A percentile compares a stretch with the other conserved stretches of the same genome.
These are phyloP conservation scores for Chloris gayana DNA, from an alignment of 176 grass and related monocot species.

Conservation along the genomic window DNA sequence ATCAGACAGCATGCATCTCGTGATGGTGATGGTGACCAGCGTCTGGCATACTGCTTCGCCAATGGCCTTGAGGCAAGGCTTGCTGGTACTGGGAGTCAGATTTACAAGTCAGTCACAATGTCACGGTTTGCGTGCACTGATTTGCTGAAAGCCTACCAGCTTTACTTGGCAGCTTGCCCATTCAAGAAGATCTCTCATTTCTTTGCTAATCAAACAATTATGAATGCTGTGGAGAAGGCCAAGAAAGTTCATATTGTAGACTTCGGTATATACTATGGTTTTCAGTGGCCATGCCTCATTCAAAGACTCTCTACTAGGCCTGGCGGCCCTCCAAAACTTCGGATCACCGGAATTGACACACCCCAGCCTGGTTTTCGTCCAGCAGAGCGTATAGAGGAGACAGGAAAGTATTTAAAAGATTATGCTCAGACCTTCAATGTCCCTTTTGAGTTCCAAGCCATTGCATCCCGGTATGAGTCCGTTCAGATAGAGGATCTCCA, in stretches of 20 bases:
- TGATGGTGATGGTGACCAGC: slow-evolving; percentile 74
- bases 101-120: slow-evolving; percentile 64
- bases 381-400: slow-evolving; percentile 76
- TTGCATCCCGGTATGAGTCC: slow-evolving; percentile 68
- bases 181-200: slow-evolving; percentile 97
- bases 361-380: slow-evolving; percentile 86
- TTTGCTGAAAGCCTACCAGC: slow-evolving; percentile 84
- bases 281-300: slow-evolving; percentile 96
- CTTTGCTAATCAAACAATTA: slow-evolving; percentile 89
- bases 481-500: slow-evolving; percentile 72
- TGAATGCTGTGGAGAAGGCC: slow-evolving; percentile 72
- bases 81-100: slow-evolving; percentile 82
- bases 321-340: slow-evolving; percentile 67
- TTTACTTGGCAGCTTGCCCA: slow-evolving; percentile 79
- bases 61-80: slow-evolving; percentile 90
- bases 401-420: slow-evolving; percentile 70
- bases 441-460: slow-evolving; percentile 75
- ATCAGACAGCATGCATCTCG: slow-evolving; percentile 76
- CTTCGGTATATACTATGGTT: slow-evolving; percentile 84
- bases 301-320: slow-evolving; percentile 58
- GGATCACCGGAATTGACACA: slow-evolving; percentile 85
- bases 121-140: slow-evolving; percentile 60
- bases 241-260: slow-evolving; percentile 88
- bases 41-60: slow-evolving; percentile 81
- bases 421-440: slow-evolving; percentile 77